phyloP scores from a whole-genome alignment of 2,329 filamentous ascomycete genomes.

The Tolypocladium ophioglossoides region DNA sequence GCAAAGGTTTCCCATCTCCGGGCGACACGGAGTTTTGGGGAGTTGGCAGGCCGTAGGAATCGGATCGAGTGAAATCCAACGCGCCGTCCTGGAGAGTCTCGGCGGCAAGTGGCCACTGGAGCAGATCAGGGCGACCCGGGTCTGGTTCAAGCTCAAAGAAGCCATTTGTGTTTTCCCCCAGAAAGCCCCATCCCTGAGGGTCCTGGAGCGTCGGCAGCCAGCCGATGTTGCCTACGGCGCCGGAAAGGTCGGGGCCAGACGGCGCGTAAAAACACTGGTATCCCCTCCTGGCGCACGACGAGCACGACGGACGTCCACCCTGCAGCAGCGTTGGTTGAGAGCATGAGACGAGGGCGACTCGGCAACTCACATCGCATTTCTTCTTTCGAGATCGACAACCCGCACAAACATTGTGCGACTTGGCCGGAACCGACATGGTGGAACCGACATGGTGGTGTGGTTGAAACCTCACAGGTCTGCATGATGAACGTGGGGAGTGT shows the following conservation, averaged over 20 bases:
- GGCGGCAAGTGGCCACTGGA: background rate
- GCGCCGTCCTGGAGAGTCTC: background rate
- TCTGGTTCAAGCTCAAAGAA: background rate
- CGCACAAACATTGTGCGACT: constrained; percentile 13
- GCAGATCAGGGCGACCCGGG: background rate
- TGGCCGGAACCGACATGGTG: constrained; percentile 12
- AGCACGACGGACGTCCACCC: constrained; percentile 2
- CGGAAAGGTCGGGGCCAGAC: background rate
- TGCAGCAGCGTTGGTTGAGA: constrained; percentile 6
- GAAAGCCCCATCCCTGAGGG: background rate
- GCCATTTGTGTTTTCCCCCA: background rate
- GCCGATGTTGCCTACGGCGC: background rate
- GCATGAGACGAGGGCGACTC: constrained; percentile 3
- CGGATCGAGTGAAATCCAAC: background rate
- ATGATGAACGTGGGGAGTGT: background rate
- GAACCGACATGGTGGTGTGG: background rate
- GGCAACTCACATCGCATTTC: constrained; percentile 11
- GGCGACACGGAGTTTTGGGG: background rate
- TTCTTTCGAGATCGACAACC: constrained; percentile 15
- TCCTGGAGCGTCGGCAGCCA: background rate
- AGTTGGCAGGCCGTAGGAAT: background rate
- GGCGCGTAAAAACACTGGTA: background rate
- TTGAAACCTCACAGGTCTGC: background rate
- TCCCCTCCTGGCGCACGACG: background rate
- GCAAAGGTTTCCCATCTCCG: background rate